Conservation (phyloP, 352 stramenopile species). For the Pythium phragmitis region DNA sequence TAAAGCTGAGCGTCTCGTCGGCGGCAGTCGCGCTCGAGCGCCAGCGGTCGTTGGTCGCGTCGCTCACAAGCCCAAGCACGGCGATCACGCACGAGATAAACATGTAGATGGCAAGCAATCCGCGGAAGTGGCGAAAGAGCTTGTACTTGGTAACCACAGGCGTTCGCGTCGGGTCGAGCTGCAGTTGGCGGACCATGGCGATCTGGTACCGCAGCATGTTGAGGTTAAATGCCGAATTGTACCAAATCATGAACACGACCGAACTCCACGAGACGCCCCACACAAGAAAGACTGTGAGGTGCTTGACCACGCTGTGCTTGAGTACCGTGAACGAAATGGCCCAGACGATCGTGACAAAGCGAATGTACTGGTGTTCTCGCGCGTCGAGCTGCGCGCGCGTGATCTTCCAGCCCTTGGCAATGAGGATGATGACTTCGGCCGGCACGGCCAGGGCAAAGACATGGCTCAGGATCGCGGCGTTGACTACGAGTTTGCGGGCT, state of each 20-base stretch:
- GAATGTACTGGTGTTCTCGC: conserved; percentile 57
- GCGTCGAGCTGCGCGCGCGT: conserved; percentile 41
- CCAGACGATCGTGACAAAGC: conserved; percentile 52
- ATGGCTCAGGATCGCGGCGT: conserved; percentile 39
- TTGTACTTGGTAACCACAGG: conserved; percentile 66
- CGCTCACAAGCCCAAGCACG: conserved; percentile 41
- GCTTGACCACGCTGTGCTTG: conserved; percentile 41
- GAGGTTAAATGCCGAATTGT: conserved; percentile 66
- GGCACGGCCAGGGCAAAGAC: conserved; percentile 46
- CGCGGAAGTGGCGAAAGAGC: conserved; percentile 57
- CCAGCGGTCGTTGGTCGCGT: conserved; percentile 36
- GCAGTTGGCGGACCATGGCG: conserved; percentile 53
- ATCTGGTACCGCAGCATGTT: conserved; percentile 74
- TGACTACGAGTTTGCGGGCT: conserved; percentile 34
- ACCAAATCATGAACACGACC: conserved; percentile 69
- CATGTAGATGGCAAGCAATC: conserved; percentile 51
- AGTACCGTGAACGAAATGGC: conserved; percentile 43
- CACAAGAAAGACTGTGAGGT: conserved; percentile 46
- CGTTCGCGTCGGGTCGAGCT: conserved; percentile 43
- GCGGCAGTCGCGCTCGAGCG: conserved; percentile 33
- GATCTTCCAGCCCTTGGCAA: conserved; percentile 75
- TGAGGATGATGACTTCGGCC: conserved; percentile 48
- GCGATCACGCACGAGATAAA: conserved; percentile 47
- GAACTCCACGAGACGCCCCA: conserved; percentile 55
- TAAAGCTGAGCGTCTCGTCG: conserved; percentile 43